Evolutionary conservation across 768 basidiomycete genomes (phyloP).

Genomic region (Pleurotus platypus): DNA sequence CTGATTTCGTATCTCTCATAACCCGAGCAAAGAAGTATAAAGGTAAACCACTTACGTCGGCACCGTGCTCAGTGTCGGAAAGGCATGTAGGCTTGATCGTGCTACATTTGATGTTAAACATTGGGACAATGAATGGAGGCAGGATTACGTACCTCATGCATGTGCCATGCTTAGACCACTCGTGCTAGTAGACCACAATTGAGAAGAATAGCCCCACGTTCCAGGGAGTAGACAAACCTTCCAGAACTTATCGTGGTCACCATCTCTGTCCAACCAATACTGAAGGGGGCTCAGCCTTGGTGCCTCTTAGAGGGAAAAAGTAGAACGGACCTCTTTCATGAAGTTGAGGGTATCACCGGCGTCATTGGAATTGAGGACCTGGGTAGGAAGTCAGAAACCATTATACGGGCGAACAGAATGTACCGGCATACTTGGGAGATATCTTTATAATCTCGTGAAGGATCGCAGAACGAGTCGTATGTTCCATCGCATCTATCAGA

Average conservation of each 20-base stretch:
- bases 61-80: constrained; percentile 51
- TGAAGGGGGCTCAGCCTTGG: constrained; percentile 10
- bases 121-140: neutral
- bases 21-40: neutral
- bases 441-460: constrained; percentile 40
- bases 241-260: constrained; percentile 64
- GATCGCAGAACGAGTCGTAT: constrained; percentile 40
- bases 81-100: constrained; percentile 59
- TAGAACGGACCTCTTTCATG: constrained; percentile 40
- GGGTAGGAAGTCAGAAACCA: neutral
- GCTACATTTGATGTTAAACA: constrained; percentile 26
- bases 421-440: constrained; percentile 32
- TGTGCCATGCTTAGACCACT: constrained; percentile 70
- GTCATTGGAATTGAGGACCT: constrained; percentile 59
- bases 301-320: too few species aligned
- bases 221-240: constrained; percentile 36
- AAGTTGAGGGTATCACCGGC: constrained; percentile 55
- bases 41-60: constrained; percentile 40
- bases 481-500: constrained; percentile 42
- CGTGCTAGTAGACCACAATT: constrained; percentile 41
- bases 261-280: constrained; percentile 63
- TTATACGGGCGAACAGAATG: neutral
- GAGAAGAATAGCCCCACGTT: neutral
- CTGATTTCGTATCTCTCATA: constrained; percentile 23
- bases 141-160: constrained; percentile 36